Evolutionary conservation across 73 alveolate genomes (phyloP), one percentile per base, ranked within the genome.

Genomic region (Paraurostyla sp.): DNA sequence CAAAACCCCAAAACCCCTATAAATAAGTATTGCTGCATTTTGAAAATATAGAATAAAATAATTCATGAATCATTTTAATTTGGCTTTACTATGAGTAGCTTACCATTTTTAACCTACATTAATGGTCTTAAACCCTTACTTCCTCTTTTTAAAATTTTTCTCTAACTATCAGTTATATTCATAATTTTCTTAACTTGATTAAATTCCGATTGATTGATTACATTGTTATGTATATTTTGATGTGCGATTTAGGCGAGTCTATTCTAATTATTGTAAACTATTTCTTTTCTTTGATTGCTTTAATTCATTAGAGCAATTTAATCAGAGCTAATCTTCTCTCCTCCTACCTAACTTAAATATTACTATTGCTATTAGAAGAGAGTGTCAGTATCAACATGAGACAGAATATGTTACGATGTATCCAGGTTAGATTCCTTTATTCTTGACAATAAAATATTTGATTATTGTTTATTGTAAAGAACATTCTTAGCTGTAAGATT

Each of bases 21-120:
- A 56, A 13, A n/a, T 9, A n/a, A 13, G 7, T 56, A n/a, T 56
- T 9, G 30, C 71, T 56, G 56, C 11, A 18, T 52, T 52, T 52
- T 18, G 23, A 4, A 18, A 18, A 52, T 52, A 18, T 20, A 13
- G 69, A 52, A 9, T 52, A 52, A 52, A 62, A 23, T 7, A 62
- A 9, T 27, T 13, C 80, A 62, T 62, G 20, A 16, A 15, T 62
- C 3, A 62, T 27, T 32, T 3, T 62, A 45, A 16, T 23, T 25
- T 33, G 65, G 36, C 18, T 73, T 35, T 15, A 32, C 63, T 29
- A 52, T 49, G 0, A 52, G 78, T 29, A 54, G 35, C 52, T 54
- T 78, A 11, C 89, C 89, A 51, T 78, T 54, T 52, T 78, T 78
- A 29, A 78, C 78, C 16, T 52, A 62, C 80, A 78, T 78, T 49